These are phyloP conservation scores for Panicum miliaceum DNA, from an alignment of 176 grass and related monocot genomes.

Conservation along the genomic window DNA sequence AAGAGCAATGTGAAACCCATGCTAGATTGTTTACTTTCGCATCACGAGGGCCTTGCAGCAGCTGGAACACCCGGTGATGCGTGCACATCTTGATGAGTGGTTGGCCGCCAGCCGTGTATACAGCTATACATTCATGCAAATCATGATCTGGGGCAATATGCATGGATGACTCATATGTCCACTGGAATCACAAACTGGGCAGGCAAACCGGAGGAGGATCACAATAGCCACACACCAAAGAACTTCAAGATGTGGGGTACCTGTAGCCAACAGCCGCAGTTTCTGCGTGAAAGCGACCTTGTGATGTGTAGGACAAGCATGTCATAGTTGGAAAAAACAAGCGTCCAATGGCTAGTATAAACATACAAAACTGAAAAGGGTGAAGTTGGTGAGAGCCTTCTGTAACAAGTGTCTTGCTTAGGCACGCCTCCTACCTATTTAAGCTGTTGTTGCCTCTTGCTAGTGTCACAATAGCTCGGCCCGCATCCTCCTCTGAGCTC, in stretches of 20 bases:
- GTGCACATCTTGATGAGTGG: neutral
- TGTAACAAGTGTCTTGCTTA: neutral
- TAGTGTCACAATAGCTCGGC: neutral
- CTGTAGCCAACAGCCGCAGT: neutral
- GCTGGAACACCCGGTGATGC: neutral
- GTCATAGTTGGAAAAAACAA: constrained; percentile 7
- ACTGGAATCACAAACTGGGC: neutral
- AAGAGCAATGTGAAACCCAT: neutral
- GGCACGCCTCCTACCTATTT: neutral
- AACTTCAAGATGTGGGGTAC: neutral
- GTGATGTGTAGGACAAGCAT: neutral
- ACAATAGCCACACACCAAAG: rapidly evolving
- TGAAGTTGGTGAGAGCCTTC: neutral
- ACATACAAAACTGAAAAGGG: neutral
- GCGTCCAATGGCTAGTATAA: neutral
- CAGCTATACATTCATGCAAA: neutral
- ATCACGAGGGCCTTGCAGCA: neutral
- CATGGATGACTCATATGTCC: neutral
- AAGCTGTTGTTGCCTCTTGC: neutral
- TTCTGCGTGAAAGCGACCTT: rapidly evolving
- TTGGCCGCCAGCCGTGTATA: rapidly evolving
- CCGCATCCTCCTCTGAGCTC: neutral
- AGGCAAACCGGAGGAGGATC: neutral
- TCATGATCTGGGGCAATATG: neutral
- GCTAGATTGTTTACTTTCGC: neutral